phyloP scores from a whole-genome alignment of 345 rosid species.

The Tarenaya hassleriana region DNA sequence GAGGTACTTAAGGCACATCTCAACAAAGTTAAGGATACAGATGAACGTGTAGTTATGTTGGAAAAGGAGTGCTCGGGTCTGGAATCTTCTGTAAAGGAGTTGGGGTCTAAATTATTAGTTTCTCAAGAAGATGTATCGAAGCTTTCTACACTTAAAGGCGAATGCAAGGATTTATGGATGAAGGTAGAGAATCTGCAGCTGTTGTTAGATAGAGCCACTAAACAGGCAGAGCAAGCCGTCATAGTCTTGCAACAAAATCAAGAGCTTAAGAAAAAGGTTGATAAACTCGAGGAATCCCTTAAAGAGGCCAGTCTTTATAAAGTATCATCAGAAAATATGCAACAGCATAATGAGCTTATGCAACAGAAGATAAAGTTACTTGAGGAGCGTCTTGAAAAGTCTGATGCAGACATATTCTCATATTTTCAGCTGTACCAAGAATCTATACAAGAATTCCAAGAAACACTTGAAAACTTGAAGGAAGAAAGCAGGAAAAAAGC shows the following conservation, averaged over 20 bases:
- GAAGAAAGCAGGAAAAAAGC: slow-evolving; percentile 69
- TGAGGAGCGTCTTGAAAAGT: slow-evolving; percentile 75
- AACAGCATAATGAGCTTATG: slow-evolving; percentile 72
- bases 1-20: slow-evolving; percentile 55
- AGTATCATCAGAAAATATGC: slow-evolving; percentile 64
- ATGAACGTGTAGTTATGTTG: slow-evolving; percentile 54
- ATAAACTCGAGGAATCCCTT: slow-evolving; percentile 69
- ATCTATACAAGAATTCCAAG: slow-evolving; percentile 79
- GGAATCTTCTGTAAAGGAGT: slow-evolving; percentile 63
- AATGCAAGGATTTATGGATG: slow-evolving; percentile 58
- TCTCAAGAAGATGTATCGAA: slow-evolving; percentile 70
- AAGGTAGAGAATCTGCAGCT: slow-evolving; percentile 68
- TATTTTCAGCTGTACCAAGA: slow-evolving; percentile 75
- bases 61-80: slow-evolving; percentile 57
- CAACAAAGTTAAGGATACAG: slow-evolving; percentile 44
- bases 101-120: slow-evolving; percentile 58
- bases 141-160: slow-evolving; percentile 57
- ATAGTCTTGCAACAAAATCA: slow-evolving; percentile 73
- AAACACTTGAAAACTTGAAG: slow-evolving; percentile 64
- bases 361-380: slow-evolving; percentile 75
- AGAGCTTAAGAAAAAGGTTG: slow-evolving; percentile 71
- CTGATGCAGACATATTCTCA: slow-evolving; percentile 80
- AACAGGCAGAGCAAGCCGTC: slow-evolving; percentile 82
- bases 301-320: slow-evolving; percentile 68
- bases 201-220: slow-evolving; percentile 58